Evolutionary conservation across 305 asterid species (phyloP), one percentile per base, ranked within the genome.

Genomic region (Lippia alba): DNA sequence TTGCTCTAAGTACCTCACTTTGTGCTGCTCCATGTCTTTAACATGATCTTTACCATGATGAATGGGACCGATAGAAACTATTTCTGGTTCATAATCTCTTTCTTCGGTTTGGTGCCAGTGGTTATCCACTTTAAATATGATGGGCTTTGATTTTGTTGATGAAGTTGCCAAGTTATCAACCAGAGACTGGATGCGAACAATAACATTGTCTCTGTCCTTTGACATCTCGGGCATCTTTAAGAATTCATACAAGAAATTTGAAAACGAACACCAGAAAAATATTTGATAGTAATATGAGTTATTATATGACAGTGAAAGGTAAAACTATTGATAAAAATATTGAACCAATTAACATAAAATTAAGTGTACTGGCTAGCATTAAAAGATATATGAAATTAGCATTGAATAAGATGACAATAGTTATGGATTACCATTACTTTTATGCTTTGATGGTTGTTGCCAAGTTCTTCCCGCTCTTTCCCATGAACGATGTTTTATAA

Each of bases 51-150:
- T 64, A n/a, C 60, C 71, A 17, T 39, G 51, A 54, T 72, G 76
- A 46, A 64, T 45, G 64, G 71, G 71, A 11, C 71, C 61, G 2
- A 72, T 64, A 1, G 71, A 33, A 2, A 64, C 5, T 45, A 64
- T 59, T 33, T 56, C 44, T 10, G 76, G 76, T 2, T 72, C 76
- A 10, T 64, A 72, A 56, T 64, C 60, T 34, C 33, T 48, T 40
- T 20, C 61, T 3, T 64, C 65, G 51, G 45, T 49, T 46, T 36
- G 24, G 19, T 71, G 53, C 36, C 64, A 33, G 1, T 53, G 66
- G n/a, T 56, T 71, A 46, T 46, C 66, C 60, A 64, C 76, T 56
- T 66, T 7, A 6, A 72, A 64, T 48, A 72, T 72, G 11, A 53
- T 39, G 12, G 70, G 49, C 66, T 44, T 64, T 1, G 66, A 44